Base-by-base conservation (phyloP, 495 filamentous ascomycete species). In the Haplographium delicatum region DNA sequence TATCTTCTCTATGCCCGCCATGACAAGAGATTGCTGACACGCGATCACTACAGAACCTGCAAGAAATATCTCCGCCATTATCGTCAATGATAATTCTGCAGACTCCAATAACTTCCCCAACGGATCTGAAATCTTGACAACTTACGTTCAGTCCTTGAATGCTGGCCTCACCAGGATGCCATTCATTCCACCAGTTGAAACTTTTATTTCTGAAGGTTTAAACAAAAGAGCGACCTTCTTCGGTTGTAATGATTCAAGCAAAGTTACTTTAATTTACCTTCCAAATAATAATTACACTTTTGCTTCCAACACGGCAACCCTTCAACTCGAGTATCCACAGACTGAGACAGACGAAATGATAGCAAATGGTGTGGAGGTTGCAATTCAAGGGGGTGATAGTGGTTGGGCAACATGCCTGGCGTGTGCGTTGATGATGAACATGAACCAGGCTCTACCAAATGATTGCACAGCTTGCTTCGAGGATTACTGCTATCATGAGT, bases 1-100 rank as follows among this genome's bases (percentile, higher is more conserved):
- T n/a, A n/a, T n/a, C n/a, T n/a, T n/a, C n/a, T n/a, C n/a, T n/a
- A n/a, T n/a, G n/a, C n/a, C n/a, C n/a, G n/a, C n/a, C n/a, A n/a
- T n/a, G n/a, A n/a, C n/a, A n/a, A n/a, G n/a, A n/a, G n/a, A n/a
- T n/a, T n/a, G n/a, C n/a, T n/a, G n/a, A n/a, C n/a, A n/a, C n/a
- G n/a, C n/a, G n/a, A n/a, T n/a, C n/a, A n/a, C n/a, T n/a, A n/a
- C n/a, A n/a, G n/a, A 72, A 26, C 66, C 68, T 8, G 46, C 59
- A 5, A 56, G 68, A 15, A 57, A 58, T 39, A 56, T 75, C 23
- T 63, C 69, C 25, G 68, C 72, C 40, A 64, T 76, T 35, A 44
- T 76, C 34, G 72, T 72, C 26, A 67, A 70, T 47, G 73, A 76
- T 57, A 73, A 74, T 56, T 62, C 56, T 23, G 68, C 65, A 18